Evolutionary conservation across 495 filamentous ascomycete species (phyloP).

Genomic region (Lentithecium fluviatile): DNA sequence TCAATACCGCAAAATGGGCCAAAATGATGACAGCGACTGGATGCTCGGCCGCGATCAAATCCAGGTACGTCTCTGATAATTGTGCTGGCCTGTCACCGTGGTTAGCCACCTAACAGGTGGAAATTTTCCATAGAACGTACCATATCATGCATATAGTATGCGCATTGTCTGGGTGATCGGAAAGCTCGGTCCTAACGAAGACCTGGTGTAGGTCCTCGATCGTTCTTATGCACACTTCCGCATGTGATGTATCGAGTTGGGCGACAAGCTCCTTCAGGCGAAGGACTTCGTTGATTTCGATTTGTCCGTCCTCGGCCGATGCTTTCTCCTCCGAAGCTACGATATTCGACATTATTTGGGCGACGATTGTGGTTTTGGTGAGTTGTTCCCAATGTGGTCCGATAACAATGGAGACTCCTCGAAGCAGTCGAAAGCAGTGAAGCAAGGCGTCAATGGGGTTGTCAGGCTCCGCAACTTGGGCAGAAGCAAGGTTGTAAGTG

Average conservation of each 20-base stretch:
- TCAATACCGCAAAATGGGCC: conserved; percentile 3
- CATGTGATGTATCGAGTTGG: neutral
- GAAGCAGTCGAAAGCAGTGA: conserved; percentile 21
- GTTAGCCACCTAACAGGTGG: neutral
- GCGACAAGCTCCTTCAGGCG: conserved; percentile 4
- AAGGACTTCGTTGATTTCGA: conserved; percentile 2
- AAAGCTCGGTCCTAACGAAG: conserved; percentile 2
- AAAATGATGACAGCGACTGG: conserved; percentile 12
- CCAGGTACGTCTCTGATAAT: neutral
- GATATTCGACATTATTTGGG: neutral
- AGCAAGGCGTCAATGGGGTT: conserved; percentile 1
- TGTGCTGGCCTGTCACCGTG: neutral
- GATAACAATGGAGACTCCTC: conserved; percentile 12
- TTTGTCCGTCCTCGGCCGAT: neutral
- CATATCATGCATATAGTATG: neutral
- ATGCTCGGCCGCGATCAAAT: conserved; percentile 7
- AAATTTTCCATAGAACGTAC: neutral
- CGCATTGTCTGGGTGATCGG: neutral
- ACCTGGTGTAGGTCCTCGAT: conserved; percentile 13
- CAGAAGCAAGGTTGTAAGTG: conserved; percentile 12
- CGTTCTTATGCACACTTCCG: neutral
- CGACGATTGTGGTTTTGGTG: neutral
- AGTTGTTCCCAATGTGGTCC: neutral
- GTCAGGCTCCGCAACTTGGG: conserved; percentile 5
- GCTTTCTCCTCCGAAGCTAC: neutral